Base-by-base conservation (phyloP, 2,329 filamentous ascomycete species). In the Leptodontidium sp. region DNA sequence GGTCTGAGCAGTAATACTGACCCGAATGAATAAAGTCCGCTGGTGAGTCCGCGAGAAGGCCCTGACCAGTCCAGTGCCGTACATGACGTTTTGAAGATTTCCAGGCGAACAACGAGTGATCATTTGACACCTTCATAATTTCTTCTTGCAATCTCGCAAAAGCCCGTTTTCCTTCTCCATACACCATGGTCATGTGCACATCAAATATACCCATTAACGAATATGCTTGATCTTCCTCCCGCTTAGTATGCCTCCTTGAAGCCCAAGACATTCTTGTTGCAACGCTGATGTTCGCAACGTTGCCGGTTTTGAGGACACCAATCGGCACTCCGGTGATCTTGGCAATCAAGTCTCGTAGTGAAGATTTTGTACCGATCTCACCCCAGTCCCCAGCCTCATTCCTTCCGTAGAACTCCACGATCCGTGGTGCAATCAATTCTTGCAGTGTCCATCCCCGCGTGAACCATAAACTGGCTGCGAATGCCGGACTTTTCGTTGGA, bases 241-340 rank as follows among this genome's bases (percentile, higher is more conserved):
- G 73, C 1, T 71, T 75, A 2, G 78, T 80, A 53, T 74, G 65
- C 15, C 79, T 74, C 24, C 68, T 63, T 7, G 78, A 72, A n/a
- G 77, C 78, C 80, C 79, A 81, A 17, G 73, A 78, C 78, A 81
- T 80, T 50, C 74, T 74, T 63, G 69, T 6, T 72, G 80, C 77
- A 72, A 80, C 8, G 73, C 77, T 70, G 72, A 73, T 15, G 67
- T 71, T 17, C 17, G 26, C 14, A 5, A 53, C 4, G 24, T 29
- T 17, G 24, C 50, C 50, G 3, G 43, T 50, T 29, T 24, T 24
- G 11, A 63, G 26, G 15, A 35, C 43, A 49, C 35, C 45, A 63
- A 29, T 12, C 50, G 50, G 47, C 26, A 68, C 57, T 17, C 45
- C 15, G 8, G 55, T 68, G 43, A 49, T 26, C 6, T 65, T 3